Evolutionary conservation across 768 basidiomycete genomes (phyloP), one percentile per base, ranked within the genome.

Genomic region (Nidularia sp.): DNA sequence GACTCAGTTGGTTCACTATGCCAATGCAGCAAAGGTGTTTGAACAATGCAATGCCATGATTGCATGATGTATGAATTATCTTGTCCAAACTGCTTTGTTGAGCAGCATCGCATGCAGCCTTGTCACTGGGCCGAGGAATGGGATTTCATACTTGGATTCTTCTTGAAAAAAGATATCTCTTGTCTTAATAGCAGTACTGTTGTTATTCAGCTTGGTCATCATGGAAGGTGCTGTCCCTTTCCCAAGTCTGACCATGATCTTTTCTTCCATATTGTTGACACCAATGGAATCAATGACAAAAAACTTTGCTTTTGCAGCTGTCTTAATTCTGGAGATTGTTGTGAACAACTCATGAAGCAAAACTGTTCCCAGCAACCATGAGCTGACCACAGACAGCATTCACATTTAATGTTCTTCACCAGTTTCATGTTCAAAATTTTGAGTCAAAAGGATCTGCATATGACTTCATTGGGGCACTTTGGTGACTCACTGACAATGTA

Each of bases 281-380:
- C 33, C 3, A 67, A 65, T 47, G 66, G 67, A 1, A 49, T 68
- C 29, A 65, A 68, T 48, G 47, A 55, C 0, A 64, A 60, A 6
- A 49, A 51, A 5, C 4, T 67, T 4, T 55, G 54, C 0, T 67
- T 63, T 49, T 69, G 67, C 45, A 34, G 13, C 0, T 69, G 67
- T 46, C 31, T 29, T 31, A 53, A 57, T 1, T 25, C 43, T 0
- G 50, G 53, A 5, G 49, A 62, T 44, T 50, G 54, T n/a, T 45
- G 56, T 0, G 45, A 53, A 2, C 68, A 70, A 34, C 60, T 70
- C 12, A 49, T 65, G 39, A 55, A 2, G 46, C 52, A 6, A 8
- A 60, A 1, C 45, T 70, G 0, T 67, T 68, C 49, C 68, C 67
- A 35, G 62, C 66, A 0, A 66, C 63, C 0, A 47, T 61, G 8